Conservation (phyloP, 2,329 filamentous ascomycete species). For the Arthrobotrys pseudoclavata region DNA sequence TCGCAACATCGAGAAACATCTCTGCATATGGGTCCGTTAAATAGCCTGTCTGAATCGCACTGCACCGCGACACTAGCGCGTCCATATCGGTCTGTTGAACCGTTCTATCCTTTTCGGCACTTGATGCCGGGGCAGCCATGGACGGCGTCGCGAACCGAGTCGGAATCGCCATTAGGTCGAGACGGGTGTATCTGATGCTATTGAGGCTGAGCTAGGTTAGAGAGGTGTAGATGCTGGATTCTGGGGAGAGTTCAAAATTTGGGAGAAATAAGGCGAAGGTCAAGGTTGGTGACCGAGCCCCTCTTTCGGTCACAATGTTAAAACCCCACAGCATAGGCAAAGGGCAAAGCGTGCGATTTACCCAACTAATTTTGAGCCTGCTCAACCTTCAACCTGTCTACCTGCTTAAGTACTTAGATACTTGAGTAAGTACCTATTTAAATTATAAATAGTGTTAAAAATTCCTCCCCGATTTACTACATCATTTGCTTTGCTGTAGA, state of each 20-base stretch:
- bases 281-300: neutral
- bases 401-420: no score
- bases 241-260: no score
- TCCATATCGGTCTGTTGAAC: constrained; percentile 93
- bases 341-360: no score
- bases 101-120: constrained; percentile 74
- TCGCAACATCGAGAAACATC: constrained; percentile 73
- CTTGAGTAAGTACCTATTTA: no score
- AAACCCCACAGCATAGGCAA: no score
- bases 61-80: constrained; percentile 87
- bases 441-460: no score
- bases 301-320: no score
- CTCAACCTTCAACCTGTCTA: no score
- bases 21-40: constrained; percentile 83
- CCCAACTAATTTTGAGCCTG: no score
- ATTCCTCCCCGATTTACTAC: no score
- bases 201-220: neutral
- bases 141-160: constrained; percentile 51
- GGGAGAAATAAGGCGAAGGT: neutral
- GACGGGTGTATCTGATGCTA: neutral
- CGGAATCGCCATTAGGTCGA: constrained; percentile 42
- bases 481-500: no score
- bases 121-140: constrained; percentile 1
- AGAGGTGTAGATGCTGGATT: neutral
- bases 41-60: constrained; percentile 88